Base-by-base conservation (phyloP, 75 land plant genomes). In the Cupressus sempervirens region DNA sequence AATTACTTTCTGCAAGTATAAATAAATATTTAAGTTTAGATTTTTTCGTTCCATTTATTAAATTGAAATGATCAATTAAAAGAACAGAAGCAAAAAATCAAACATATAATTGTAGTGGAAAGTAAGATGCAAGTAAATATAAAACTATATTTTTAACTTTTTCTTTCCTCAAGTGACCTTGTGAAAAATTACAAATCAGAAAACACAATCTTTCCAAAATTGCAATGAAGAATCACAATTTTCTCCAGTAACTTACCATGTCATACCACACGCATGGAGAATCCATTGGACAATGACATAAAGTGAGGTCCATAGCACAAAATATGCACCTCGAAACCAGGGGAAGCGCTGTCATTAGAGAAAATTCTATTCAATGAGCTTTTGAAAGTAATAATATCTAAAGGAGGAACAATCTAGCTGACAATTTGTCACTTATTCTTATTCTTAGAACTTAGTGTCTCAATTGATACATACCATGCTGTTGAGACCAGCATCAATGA, bases 231-330 rank as follows among this genome's bases (percentile, higher is more conserved):
- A 4, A 77, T 34, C 52, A 68, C 4, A 36, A n/a, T 32, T 74
- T 76, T 40, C 50, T 72, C 62, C 54, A 30, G 35, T 38, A 56
- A n/a, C 88, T 86, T 88, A 94, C 95, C 93, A 91, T 38, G 89
- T n/a, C 48, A 92, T 54, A 14, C 99, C 93, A 73, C 93, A 91
- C 16, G 93, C 92, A 77, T 96, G 96, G 23, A 94, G 56, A 48
- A 88, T 45, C 99, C 99, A 97, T 82, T 94, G 99, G 87, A 93
- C 87, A 77, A 93, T 86, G 38, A 91, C 88, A 82, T 97, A 97
- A 12, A 84, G 32, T 65, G 88, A 87, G 88, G 94, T 94, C 95
- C 95, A 96, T 81, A 93, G 82, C 29, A 94, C 85, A 85, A 97
- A 93, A 88, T 97, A 95, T 84, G 92, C 88, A 46, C 95, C 83